A percentile compares a stretch with the other conserved stretches of the same genome.
Conservation (phyloP, 73 alveolate species). For the Paramecium caudatum region DNA sequence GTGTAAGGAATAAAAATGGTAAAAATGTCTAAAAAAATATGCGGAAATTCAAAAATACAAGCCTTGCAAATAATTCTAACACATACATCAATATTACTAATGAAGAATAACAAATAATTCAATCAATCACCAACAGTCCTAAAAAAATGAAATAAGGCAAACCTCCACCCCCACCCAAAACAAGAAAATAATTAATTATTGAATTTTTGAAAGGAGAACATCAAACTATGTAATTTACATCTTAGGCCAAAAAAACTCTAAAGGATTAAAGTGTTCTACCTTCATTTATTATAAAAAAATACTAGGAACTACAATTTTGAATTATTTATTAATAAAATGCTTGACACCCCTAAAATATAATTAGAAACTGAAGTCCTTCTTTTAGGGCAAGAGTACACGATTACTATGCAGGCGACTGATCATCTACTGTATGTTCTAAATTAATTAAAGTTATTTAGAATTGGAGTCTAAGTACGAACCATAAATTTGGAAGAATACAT, state of each 20-base stretch:
- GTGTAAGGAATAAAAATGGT: not conserved
- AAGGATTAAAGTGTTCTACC: not conserved
- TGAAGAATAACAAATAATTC: not conserved
- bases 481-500: conserved; percentile 72
- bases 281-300: not conserved
- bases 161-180: not conserved
- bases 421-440: not conserved
- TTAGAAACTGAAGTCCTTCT: conserved; percentile 42
- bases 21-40: not conserved
- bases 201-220: conserved; percentile 33
- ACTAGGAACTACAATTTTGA: conserved; percentile 54
- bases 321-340: not conserved
- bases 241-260: not conserved
- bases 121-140: not conserved
- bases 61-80: not conserved
- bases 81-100: not conserved
- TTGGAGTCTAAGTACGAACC: conserved; percentile 58
- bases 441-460: conserved; percentile 14
- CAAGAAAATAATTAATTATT: conserved; percentile 35
- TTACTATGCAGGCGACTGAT: conserved; percentile 33
- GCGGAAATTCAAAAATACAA: not conserved
- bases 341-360: conserved; percentile 48
- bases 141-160: not conserved
- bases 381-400: not conserved
- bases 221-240: not conserved